Evolutionary conservation across 1,284 basidiomycete genomes (phyloP), one percentile per base, ranked within the genome.

Genomic region (Coriolopsis trogii): DNA sequence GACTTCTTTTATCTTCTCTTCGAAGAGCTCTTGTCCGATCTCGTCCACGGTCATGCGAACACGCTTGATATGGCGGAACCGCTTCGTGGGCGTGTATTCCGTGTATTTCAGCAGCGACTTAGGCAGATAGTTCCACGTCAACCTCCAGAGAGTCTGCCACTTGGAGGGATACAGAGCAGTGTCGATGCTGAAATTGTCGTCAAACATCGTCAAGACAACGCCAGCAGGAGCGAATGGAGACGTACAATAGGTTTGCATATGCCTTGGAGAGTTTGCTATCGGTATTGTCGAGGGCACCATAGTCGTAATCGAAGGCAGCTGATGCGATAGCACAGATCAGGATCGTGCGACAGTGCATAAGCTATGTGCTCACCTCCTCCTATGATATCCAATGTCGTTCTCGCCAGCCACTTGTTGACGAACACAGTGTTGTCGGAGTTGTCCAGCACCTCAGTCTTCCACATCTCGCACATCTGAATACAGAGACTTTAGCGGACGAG

Each of bases 311-410:
- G 41, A 67, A 69, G 1, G 65, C 65, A 24, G 65, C 62, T 56
- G 43, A 20, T 23, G 21, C 8, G 12, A 18, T n/a, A 21, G 16
- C 21, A n/a, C 15, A 12, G 18, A 20, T 23, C 41, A 20, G 5
- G 16, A 29, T 4, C 9, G 13, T 8, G 5, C 18, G 20, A 9
- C 7, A 8, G 40, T 41, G 21, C n/a, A n/a, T n/a, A n/a, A n/a
- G n/a, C n/a, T n/a, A n/a, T n/a, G n/a, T n/a, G 28, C 44, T 9
- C 34, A 61, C 63, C 55, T 41, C 55, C 55, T 10, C 77, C 76
- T 38, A 81, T 78, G 12, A 77, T 66, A 53, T 79, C 78, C 23
- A 80, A 62, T 1, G 77, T 78, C 10, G 70, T 66, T 36, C 72
- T 70, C 1, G 67, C 69, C n/a, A 80, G 64, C 67, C 70, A 77